Percentiles rank a stretch among this genome's conserved stretches.
phyloP scores from a whole-genome alignment of 805 yeast species.

The Candida anglica region DNA sequence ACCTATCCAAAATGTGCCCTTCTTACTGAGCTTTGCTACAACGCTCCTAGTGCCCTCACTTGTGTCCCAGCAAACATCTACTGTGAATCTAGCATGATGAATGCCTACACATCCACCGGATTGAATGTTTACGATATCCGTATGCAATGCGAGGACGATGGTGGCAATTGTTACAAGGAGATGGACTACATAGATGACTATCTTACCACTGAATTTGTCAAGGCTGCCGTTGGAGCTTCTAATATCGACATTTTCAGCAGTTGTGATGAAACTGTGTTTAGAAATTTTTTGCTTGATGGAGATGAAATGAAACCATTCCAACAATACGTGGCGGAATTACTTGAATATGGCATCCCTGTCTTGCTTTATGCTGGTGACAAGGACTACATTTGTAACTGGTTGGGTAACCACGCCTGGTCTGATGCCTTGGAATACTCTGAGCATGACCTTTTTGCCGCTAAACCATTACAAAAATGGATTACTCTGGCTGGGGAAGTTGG shows the following conservation, averaged over 20 bases:
- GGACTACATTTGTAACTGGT: conserved; percentile 44
- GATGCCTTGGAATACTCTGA: conserved; percentile 24
- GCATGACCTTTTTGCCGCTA: conserved; percentile 15
- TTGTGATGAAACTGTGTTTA: conserved; percentile 49
- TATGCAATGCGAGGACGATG: conserved; percentile 43
- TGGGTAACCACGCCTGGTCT: conserved; percentile 42
- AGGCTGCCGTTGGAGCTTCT: conserved; percentile 54
- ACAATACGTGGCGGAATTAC: conserved; percentile 45
- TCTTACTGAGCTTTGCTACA: conserved; percentile 28
- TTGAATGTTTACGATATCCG: conserved; percentile 66
- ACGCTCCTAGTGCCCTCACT: conserved; percentile 24
- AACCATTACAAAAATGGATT: conserved; percentile 36
- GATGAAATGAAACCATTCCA: conserved; percentile 72
- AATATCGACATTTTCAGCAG: conserved; percentile 42
- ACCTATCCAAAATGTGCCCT: conserved; percentile 32
- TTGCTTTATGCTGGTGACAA: conserved; percentile 44
- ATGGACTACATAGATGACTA: conserved; percentile 48
- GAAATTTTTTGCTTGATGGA: conserved; percentile 52
- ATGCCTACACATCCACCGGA: conserved; percentile 43
- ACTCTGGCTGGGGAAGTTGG: conserved; percentile 9
- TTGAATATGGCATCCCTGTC: conserved; percentile 37
- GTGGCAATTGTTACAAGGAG: conserved; percentile 50
- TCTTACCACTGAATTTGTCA: conserved; percentile 51
- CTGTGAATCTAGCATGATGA: conserved; percentile 25
- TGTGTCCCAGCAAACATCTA: conserved; percentile 37